Evolutionary conservation across 1,139 yeast genomes (phyloP).

Genomic region (Yamadazyma dushanensis): DNA sequence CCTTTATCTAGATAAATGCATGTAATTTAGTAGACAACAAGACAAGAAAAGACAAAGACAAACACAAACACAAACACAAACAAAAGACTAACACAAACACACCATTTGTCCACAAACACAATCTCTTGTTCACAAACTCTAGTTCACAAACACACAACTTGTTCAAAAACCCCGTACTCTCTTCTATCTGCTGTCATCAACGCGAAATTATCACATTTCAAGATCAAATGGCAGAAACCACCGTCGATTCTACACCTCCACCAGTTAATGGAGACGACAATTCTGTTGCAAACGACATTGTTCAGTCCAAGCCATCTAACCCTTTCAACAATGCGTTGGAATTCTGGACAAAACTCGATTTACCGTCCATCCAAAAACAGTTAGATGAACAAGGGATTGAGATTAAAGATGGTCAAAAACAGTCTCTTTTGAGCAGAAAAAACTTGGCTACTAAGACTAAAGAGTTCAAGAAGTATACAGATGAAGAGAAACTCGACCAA

Average conservation of each 20-base stretch:
- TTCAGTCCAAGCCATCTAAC: conserved; percentile 9
- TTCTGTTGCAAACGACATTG: not conserved
- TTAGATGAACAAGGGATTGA: conserved; percentile 76
- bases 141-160: too few relatives aligned
- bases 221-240: not conserved
- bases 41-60: too few relatives aligned
- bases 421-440: conserved; percentile 68
- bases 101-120: too few relatives aligned
- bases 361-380: conserved; percentile 65
- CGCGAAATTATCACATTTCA: conserved; percentile 1
- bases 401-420: conserved; percentile 68
- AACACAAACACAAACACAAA: too few relatives aligned
- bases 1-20: conserved; percentile 70
- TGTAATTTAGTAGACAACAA: conserved; percentile 12
- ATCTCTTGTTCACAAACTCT: too few relatives aligned
- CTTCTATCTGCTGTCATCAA: too few relatives aligned
- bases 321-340: conserved; percentile 55
- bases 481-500: conserved; percentile 63
- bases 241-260: not conserved
- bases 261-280: not conserved
- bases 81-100: too few relatives aligned
- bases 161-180: too few relatives aligned
- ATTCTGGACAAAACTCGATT: conserved; percentile 74
- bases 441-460: conserved; percentile 80
- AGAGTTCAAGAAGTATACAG: conserved; percentile 70